Base-by-base conservation (phyloP, 371 early-diverging fungal species). In the Mortierella sp. region DNA sequence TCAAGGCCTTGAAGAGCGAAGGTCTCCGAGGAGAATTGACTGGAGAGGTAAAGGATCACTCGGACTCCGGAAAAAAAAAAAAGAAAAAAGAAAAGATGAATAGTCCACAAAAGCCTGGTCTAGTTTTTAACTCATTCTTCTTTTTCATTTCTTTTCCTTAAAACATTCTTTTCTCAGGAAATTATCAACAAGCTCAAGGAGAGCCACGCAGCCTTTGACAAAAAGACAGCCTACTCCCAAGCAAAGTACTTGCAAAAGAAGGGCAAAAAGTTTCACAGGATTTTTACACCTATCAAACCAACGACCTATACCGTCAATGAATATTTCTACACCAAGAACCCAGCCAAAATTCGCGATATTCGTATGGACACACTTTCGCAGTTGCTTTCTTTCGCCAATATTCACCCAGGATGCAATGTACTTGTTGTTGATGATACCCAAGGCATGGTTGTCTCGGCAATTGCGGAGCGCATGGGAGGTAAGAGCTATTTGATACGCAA, bases 221-320 rank as follows among this genome's bases (percentile, higher is more conserved):
- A 91, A 62, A 99, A 98, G 85, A 98, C 99, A 0, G 96, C 94
- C 70, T 98, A 91, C 73, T 93, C 98, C 2, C 96, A 98, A 84
- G 94, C 96, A 21, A 99, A 99, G 84, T 98, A 98, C 69, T 93
- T 98, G 62, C 89, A 91, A 70, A 88, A 95, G 71, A 99, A 99
- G 84, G 91, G 95, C 83, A 88, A 89, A 74, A 99, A 98, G 95
- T 98, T 96, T 77, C 86, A 90, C 80, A 95, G 94, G 74, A 83
- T 88, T 23, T 97, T 99, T 72, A 90, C 91, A 0, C 94, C 95
- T 11, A 74, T 94, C 57, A 89, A 90, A 47, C 93, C 97, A 4
- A 94, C 91, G 1, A 83, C 94, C 3, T 88, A 87, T 60, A 86
- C 91, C 15, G 80, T 97, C 52, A 91, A 94, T 80, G 88, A 95